These are phyloP conservation scores for Elsinoe necatrix DNA, from an alignment of 2,329 filamentous ascomycete genomes.

Conservation along the genomic window DNA sequence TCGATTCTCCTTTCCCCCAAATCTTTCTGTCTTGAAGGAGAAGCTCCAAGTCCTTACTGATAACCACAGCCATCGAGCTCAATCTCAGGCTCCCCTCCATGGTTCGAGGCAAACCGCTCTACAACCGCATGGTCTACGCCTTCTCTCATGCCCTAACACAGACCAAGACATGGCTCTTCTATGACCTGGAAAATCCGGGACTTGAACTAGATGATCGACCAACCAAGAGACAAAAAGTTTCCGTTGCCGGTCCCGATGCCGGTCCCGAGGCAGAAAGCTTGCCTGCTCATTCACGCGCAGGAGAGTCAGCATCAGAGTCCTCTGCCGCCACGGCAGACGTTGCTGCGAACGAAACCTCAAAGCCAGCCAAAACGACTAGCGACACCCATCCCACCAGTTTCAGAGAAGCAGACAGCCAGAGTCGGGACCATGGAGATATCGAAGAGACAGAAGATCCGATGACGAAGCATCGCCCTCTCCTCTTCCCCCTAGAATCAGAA, in stretches of 20 bases:
- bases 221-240: constrained; percentile 21
- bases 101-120: constrained; percentile 74
- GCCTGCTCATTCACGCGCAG: no score
- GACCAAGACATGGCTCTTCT: constrained; percentile 70
- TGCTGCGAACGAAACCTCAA: no score
- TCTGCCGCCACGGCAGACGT: no score
- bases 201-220: neutral
- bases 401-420: neutral
- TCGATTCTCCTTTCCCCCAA: neutral
- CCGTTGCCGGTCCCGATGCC: constrained; percentile 23
- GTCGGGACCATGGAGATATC: neutral
- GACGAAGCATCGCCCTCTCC: neutral
- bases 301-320: no score
- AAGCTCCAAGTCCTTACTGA: neutral
- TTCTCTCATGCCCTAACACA: constrained; percentile 66
- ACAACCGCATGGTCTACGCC: constrained; percentile 68
- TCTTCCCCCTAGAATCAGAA: neutral
- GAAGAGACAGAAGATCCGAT: neutral
- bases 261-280: no score
- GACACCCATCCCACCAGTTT: neutral
- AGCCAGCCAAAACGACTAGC: neutral
- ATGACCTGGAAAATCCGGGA: constrained; percentile 41
- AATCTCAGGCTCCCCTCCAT: constrained; percentile 68
- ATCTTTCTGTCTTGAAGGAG: neutral
- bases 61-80: constrained; percentile 58